Evolutionary conservation across 2,329 filamentous ascomycete genomes (phyloP).

Genomic region (Geoglossum cookeanum): DNA sequence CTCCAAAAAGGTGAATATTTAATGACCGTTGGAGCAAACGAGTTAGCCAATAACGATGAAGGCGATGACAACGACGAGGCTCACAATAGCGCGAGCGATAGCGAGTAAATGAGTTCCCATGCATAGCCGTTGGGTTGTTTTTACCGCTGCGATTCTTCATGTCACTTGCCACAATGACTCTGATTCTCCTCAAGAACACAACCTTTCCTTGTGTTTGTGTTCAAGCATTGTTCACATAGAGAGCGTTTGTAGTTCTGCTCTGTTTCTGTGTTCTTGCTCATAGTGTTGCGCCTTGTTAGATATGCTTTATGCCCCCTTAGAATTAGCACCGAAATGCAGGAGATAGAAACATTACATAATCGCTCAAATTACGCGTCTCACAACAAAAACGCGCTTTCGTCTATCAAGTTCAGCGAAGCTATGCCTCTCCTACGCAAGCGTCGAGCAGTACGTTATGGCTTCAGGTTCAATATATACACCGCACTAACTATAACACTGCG

Average conservation of each 20-base stretch:
- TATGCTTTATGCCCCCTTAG: not conserved
- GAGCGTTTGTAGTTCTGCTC: not conserved
- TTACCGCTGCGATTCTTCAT: not conserved
- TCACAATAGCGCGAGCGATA: constrained; percentile 21
- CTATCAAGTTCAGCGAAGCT: not conserved
- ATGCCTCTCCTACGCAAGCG: not conserved
- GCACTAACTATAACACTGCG: not conserved
- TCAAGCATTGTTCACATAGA: constrained; percentile 1
- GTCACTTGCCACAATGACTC: not conserved
- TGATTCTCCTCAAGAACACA: not conserved
- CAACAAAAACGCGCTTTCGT: not conserved
- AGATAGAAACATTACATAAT: not conserved
- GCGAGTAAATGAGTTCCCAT: not conserved
- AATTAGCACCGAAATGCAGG: not conserved
- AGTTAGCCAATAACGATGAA: constrained; percentile 28
- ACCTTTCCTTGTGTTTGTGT: not conserved
- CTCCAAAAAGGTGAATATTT: constrained; percentile 55
- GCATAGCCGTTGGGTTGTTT: not conserved
- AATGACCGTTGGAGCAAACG: constrained; percentile 26
- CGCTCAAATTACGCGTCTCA: not conserved
- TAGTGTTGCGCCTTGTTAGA: not conserved
- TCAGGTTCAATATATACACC: not conserved
- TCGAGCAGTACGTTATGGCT: not conserved
- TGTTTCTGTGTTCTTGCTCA: not conserved
- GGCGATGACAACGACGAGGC: constrained; percentile 23